Conservation (phyloP, 2,329 filamentous ascomycete species). For the Davidsoniella virescens region DNA sequence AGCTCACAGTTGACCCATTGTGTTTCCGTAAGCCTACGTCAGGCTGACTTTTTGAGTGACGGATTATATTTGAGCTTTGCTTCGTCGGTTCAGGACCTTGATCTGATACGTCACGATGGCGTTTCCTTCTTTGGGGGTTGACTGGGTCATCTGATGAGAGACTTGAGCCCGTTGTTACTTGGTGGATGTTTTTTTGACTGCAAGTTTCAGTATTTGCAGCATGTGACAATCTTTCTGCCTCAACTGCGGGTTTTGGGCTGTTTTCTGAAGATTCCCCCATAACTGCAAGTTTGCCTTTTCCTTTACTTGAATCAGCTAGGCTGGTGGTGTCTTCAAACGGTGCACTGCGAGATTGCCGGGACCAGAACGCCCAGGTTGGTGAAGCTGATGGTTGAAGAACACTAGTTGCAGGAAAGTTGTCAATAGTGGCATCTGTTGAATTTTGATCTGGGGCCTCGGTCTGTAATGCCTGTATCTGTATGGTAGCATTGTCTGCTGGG, state of each 20-base stretch:
- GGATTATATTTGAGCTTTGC: conserved; percentile 16
- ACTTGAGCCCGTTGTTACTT: neutral
- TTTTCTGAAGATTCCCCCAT: conserved; percentile 40
- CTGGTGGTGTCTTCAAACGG: conserved; percentile 8
- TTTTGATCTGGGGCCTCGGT: conserved; percentile 12
- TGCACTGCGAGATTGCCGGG: conserved; percentile 33
- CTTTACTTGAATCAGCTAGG: conserved; percentile 13
- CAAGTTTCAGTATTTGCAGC: neutral
- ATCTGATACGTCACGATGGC: neutral
- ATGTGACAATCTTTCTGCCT: neutral
- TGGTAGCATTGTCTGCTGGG: neutral
- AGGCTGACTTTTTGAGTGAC: conserved; percentile 4
- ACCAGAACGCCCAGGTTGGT: conserved; percentile 71
- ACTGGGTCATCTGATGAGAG: neutral
- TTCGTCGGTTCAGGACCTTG: conserved; percentile 19
- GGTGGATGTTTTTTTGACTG: neutral
- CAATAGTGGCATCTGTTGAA: conserved; percentile 12
- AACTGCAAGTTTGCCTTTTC: conserved; percentile 39
- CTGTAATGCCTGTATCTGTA: neutral
- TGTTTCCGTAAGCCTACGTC: conserved; percentile 1
- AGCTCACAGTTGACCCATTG: neutral
- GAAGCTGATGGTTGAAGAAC: conserved; percentile 18
- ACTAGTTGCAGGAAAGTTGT: too few relatives aligned
- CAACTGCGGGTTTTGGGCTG: conserved; percentile 30
- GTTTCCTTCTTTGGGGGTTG: conserved; percentile 2